Conservation (phyloP, 2,329 filamentous ascomycete species). For the Alternaria postmessia region DNA sequence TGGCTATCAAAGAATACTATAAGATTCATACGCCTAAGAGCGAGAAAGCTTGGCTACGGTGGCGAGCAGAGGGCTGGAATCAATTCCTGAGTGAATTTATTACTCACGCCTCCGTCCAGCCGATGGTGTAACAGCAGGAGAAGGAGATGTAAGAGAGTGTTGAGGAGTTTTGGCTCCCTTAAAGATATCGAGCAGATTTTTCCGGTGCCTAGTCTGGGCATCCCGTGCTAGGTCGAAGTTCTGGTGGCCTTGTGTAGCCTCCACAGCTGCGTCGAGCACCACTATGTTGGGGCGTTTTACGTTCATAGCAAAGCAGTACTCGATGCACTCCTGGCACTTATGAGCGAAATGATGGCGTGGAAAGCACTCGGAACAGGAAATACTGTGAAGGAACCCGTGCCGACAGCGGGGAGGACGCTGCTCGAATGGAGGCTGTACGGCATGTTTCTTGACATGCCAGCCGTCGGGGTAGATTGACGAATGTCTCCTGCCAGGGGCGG, state of each 20-base stretch:
- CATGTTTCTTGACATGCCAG: too few relatives aligned
- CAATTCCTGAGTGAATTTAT: neutral
- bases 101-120: neutral
- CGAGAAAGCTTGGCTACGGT: neutral
- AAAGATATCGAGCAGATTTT: neutral
- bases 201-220: neutral
- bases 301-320: neutral
- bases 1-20: too few relatives aligned
- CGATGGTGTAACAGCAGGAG: neutral
- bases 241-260: neutral
- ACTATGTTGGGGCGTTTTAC: too few relatives aligned
- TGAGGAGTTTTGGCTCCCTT: neutral
- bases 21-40: neutral
- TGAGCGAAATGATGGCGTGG: neutral
- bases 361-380: neutral
- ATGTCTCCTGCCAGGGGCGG: neutral
- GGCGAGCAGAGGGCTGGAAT: neutral
- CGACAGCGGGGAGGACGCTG: neutral
- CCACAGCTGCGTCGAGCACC: too few relatives aligned
- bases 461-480: too few relatives aligned
- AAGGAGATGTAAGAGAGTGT: neutral
- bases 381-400: neutral
- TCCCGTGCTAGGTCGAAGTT: neutral
- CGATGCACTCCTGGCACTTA: neutral
- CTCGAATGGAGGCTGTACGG: neutral